Conservation (phyloP, 208 protist species). For the Leishmania mexicana region DNA sequence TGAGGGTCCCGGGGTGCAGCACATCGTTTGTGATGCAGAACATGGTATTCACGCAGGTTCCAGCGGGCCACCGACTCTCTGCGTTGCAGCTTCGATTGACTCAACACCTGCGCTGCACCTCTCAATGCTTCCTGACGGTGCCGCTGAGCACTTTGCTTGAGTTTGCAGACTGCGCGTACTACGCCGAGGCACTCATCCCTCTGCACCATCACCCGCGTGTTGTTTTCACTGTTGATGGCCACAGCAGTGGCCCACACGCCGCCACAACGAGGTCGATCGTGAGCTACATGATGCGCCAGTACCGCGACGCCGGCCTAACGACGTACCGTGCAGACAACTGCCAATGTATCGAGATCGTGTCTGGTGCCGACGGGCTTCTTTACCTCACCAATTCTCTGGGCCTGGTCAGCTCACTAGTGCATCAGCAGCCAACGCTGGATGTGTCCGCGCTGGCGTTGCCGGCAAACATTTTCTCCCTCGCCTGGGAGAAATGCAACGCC, state of each 20-base stretch:
- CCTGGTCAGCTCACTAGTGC: slow-evolving; percentile 33
- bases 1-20: slow-evolving; percentile 28
- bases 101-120: slow-evolving; percentile 25
- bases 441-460: slow-evolving; percentile 10
- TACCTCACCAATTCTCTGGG: slow-evolving; percentile 64
- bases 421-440: slow-evolving; percentile 8
- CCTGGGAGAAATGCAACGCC: slow-evolving; percentile 18
- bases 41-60: slow-evolving; percentile 49
- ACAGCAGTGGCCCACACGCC: slow-evolving; percentile 8
- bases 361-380: slow-evolving; percentile 39
- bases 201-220: slow-evolving; percentile 49
- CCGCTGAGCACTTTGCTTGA: slow-evolving; percentile 39
- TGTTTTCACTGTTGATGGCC: slow-evolving; percentile 33
- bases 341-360: slow-evolving; percentile 44
- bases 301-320: slow-evolving; percentile 17
- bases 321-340: slow-evolving; percentile 8
- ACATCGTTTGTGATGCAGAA: slow-evolving; percentile 58
- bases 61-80: slow-evolving; percentile 28
- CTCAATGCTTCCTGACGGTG: slow-evolving; percentile 29
- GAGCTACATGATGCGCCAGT: slow-evolving; percentile 18
- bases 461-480: slow-evolving; percentile 9
- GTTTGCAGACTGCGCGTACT: slow-evolving; percentile 30
- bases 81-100: slow-evolving; percentile 36
- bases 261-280: slow-evolving; percentile 4
- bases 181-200: slow-evolving; percentile 52